phyloP scores from a whole-genome alignment of 169 alveolate genomes.

The Plasmodium falciparum region DNA sequence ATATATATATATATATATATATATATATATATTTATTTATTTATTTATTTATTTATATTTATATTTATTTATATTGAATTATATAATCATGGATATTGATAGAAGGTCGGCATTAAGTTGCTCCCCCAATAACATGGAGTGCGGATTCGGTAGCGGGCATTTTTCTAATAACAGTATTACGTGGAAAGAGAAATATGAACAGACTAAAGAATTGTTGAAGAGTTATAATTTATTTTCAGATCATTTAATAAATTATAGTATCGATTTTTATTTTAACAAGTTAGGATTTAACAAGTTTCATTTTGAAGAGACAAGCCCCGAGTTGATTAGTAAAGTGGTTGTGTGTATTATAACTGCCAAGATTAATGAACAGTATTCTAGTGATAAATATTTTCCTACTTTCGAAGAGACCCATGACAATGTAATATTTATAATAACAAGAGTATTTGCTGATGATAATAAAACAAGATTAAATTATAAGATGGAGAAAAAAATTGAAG shows the following conservation, averaged over 20 bases:
- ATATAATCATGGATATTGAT: not conserved
- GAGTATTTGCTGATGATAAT: constrained; percentile 84
- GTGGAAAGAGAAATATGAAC: constrained; percentile 63
- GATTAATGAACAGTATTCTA: constrained; percentile 84
- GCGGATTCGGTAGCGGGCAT: constrained; percentile 10
- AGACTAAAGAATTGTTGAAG: constrained; percentile 23
- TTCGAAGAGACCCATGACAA: constrained; percentile 84
- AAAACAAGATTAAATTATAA: constrained; percentile 84
- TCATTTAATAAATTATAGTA: constrained; percentile 78
- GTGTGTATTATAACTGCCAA: constrained; percentile 89
- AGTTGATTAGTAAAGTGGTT: constrained; percentile 86
- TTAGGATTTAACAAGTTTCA: constrained; percentile 88
- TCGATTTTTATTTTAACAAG: constrained; percentile 85
- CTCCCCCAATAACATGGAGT: constrained; percentile 10
- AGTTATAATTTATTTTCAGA: constrained; percentile 70
- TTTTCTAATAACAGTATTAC: constrained; percentile 61
- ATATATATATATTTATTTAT: too few species aligned
- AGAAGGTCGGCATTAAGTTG: not conserved
- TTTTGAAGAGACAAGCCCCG: constrained; percentile 86
- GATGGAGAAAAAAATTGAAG: constrained; percentile 86
- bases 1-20: too few species aligned
- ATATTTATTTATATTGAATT: not conserved
- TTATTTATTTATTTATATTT: not conserved
- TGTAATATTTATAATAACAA: constrained; percentile 82
- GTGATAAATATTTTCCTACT: constrained; percentile 86